These are phyloP conservation scores for Peniophora sp. DNA, from an alignment of 1,284 basidiomycete species.

Conservation along the genomic window DNA sequence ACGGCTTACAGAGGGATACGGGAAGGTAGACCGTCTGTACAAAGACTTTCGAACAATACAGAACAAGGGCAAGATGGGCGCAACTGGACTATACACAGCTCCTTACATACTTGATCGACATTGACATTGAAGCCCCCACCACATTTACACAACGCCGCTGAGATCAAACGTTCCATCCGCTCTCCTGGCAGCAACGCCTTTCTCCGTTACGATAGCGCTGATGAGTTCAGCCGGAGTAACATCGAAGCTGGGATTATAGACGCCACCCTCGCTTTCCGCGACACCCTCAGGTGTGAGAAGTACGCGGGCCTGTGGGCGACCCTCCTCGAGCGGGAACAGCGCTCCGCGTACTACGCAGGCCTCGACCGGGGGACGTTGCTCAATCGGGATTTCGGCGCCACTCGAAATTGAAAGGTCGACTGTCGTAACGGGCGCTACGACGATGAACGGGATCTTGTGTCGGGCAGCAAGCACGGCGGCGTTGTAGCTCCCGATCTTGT, in stretches of 20 bases:
- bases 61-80: too few relatives aligned
- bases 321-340: conserved; percentile 44
- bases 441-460: conserved; percentile 82
- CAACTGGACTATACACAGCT: too few relatives aligned
- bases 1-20: too few relatives aligned
- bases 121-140: background rate
- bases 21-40: too few relatives aligned
- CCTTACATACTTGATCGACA: too few relatives aligned
- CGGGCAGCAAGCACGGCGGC: conserved; percentile 81
- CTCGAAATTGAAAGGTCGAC: conserved; percentile 75
- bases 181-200: conserved; percentile 68
- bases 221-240: conserved; percentile 84
- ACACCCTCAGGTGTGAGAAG: conserved; percentile 68
- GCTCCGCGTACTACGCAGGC: conserved; percentile 82
- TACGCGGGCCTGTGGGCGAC: conserved; percentile 54
- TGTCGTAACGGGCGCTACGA: conserved; percentile 85
- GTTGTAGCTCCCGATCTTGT: conserved; percentile 93
- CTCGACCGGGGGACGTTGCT: conserved; percentile 80
- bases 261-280: conserved; percentile 26
- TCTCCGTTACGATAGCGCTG: conserved; percentile 84
- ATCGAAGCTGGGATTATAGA: conserved; percentile 92
- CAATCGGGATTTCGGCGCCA: conserved; percentile 85
- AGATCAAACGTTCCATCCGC: conserved; percentile 52
- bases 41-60: too few relatives aligned
- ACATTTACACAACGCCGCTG: conserved; percentile 35